phyloP scores from a whole-genome alignment of 805 yeast genomes.

The Priceomyces carsonii region DNA sequence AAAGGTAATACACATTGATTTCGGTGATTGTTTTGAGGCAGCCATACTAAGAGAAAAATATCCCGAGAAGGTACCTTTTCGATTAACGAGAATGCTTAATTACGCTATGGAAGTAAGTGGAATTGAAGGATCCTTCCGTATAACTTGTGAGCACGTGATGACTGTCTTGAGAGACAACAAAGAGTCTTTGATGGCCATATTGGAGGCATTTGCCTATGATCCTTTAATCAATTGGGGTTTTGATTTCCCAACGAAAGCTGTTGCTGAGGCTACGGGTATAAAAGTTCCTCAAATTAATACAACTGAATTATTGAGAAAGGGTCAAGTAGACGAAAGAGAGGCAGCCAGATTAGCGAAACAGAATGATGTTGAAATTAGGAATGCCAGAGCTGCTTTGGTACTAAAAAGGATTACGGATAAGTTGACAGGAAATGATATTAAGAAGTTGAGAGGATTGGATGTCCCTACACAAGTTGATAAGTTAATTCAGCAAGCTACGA shows the following conservation, averaged over 20 bases:
- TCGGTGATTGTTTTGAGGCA: conserved; percentile 99
- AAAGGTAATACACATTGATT: conserved; percentile 94
- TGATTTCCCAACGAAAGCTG: conserved; percentile 81
- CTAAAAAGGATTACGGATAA: conserved; percentile 89
- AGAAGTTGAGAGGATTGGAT: conserved; percentile 64
- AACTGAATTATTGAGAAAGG: conserved; percentile 67
- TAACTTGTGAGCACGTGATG: conserved; percentile 97
- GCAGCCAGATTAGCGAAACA: conserved; percentile 69
- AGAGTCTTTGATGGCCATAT: conserved; percentile 95
- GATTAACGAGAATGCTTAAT: conserved; percentile 94
- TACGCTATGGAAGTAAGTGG: conserved; percentile 99
- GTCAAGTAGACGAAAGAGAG: conserved; percentile 75
- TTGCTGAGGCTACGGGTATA: conserved; percentile 72
- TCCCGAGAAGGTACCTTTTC: conserved; percentile 97
- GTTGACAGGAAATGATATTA: conserved; percentile 90
- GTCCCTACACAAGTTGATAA: conserved; percentile 92
- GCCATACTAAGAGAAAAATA: conserved; percentile 94
- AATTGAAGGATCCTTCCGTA: conserved; percentile 94
- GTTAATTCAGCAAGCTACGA: conserved; percentile 92
- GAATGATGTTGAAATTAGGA: conserved; percentile 71
- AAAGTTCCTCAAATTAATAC: conserved; percentile 67
- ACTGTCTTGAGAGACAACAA: conserved; percentile 88
- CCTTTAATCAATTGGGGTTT: conserved; percentile 99
- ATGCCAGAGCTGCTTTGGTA: conserved; percentile 89
- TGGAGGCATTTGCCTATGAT: conserved; percentile 98